Conservation (phyloP, 345 rosid species). For the Rhodamnia argentea region DNA sequence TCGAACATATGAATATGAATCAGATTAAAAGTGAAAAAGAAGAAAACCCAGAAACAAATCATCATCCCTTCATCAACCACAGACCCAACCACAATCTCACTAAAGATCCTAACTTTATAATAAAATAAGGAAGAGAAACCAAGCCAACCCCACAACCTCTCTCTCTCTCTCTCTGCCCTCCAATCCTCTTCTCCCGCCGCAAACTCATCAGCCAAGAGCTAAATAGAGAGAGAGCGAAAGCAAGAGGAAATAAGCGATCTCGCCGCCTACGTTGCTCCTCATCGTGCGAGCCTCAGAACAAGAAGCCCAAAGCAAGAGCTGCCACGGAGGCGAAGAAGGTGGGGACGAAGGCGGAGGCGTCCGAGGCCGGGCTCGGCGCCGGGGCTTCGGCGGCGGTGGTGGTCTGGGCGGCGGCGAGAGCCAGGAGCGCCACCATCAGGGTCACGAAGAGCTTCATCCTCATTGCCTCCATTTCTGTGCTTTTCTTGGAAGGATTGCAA, state of each 20-base stretch:
- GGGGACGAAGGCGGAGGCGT: conserved; percentile 3
- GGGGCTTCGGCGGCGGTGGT: conserved; percentile 13
- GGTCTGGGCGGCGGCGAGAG: background rate
- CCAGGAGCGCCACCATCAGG: conserved; percentile 2
- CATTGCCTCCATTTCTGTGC: conserved; percentile 7
- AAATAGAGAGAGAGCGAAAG: background rate
- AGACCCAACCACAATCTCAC: background rate
- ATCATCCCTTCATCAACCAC: background rate
- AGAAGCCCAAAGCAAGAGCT: conserved; percentile 7
- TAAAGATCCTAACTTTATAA: background rate
- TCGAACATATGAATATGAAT: background rate
- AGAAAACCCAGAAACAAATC: background rate
- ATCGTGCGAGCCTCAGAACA: background rate
- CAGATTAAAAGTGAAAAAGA: background rate
- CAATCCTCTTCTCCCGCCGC: background rate
- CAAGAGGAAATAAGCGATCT: background rate
- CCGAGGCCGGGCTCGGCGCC: conserved; percentile 15
- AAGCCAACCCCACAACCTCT: background rate
- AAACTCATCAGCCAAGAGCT: background rate
- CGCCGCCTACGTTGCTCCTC: background rate
- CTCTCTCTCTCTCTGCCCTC: background rate
- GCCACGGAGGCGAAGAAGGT: conserved; percentile 5
- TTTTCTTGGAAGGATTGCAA: background rate
- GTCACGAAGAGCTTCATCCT: conserved; percentile 6
- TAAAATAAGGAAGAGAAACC: background rate